Percentiles rank a stretch among this genome's conserved stretches.
These are phyloP conservation scores for Dipteronia dyeriana DNA, from an alignment of 345 rosid species.

Conservation along the genomic window DNA sequence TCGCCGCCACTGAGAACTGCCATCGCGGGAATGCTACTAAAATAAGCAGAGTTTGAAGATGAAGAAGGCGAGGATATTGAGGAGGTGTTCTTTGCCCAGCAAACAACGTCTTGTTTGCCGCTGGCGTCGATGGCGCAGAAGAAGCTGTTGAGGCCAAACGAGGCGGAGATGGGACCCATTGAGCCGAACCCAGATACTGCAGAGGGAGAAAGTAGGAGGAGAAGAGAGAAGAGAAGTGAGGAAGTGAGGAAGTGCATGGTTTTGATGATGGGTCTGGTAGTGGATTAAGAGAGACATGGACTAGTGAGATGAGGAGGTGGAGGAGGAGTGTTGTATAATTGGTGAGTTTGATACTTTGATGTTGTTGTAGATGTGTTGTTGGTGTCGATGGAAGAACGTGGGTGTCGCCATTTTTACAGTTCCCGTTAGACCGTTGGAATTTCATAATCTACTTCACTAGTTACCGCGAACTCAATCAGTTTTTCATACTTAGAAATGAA, in stretches of 20 bases:
- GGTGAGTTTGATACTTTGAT: not conserved
- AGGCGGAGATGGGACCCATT: slow-evolving; percentile 77
- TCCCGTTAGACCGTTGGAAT: not conserved
- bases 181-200: slow-evolving; percentile 74
- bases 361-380: slow-evolving; percentile 8
- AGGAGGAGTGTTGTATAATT: not conserved
- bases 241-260: slow-evolving; percentile 30
- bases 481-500: not conserved
- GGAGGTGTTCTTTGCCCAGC: slow-evolving; percentile 73
- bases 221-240: slow-evolving; percentile 21
- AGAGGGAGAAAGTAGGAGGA: slow-evolving; percentile 31
- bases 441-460: not conserved
- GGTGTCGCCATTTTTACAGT: slow-evolving; percentile 38
- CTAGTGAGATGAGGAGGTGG: not conserved
- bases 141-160: slow-evolving; percentile 75
- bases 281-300: slow-evolving; percentile 21
- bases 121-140: slow-evolving; percentile 98
- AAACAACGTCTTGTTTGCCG: slow-evolving; percentile 74
- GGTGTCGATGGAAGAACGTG: slow-evolving; percentile 30
- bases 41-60: slow-evolving; percentile 25
- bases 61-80: slow-evolving; percentile 33
- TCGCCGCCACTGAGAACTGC: slow-evolving; percentile 77
- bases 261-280: not conserved
- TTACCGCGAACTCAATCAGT: slow-evolving; percentile 5
- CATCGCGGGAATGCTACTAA: slow-evolving; percentile 49